Percentiles rank a stretch among this genome's conserved stretches.
Conservation (phyloP, 2,329 filamentous ascomycete genomes). For the Phaeosphaeria sp. region DNA sequence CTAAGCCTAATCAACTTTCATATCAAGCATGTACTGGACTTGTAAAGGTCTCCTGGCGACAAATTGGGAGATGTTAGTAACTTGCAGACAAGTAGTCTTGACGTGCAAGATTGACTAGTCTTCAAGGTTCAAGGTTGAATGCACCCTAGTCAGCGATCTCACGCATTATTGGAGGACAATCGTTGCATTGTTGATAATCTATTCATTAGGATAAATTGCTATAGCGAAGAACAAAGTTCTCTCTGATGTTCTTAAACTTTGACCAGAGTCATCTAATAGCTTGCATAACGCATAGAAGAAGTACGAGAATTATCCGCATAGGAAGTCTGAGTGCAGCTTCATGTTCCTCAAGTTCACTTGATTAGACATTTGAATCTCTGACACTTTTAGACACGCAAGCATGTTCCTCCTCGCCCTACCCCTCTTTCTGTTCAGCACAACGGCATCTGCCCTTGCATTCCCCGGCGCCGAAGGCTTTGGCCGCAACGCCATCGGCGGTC, state of each 20-base stretch:
- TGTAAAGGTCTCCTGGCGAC: no score
- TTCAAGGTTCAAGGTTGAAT: neutral
- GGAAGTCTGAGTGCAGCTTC: no score
- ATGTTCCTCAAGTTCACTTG: neutral
- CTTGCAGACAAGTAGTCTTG: no score
- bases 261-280: no score
- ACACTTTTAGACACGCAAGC: neutral
- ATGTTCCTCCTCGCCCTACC: conserved; percentile 25
- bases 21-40: no score
- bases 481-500: conserved; percentile 55
- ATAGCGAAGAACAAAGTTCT: neutral
- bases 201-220: neutral
- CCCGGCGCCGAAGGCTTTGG: conserved; percentile 61
- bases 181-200: neutral
- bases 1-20: no score
- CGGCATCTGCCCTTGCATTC: conserved; percentile 48
- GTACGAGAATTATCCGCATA: no score
- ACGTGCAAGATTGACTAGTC: no score
- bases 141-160: neutral
- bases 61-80: no score
- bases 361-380: neutral
- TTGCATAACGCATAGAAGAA: no score
- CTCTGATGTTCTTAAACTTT: no score
- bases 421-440: conserved; percentile 23
- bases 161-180: conserved; percentile 17